These are phyloP conservation scores for Lichtheimia ramosa DNA, from an alignment of 371 early-diverging fungal species.

Conservation along the genomic window DNA sequence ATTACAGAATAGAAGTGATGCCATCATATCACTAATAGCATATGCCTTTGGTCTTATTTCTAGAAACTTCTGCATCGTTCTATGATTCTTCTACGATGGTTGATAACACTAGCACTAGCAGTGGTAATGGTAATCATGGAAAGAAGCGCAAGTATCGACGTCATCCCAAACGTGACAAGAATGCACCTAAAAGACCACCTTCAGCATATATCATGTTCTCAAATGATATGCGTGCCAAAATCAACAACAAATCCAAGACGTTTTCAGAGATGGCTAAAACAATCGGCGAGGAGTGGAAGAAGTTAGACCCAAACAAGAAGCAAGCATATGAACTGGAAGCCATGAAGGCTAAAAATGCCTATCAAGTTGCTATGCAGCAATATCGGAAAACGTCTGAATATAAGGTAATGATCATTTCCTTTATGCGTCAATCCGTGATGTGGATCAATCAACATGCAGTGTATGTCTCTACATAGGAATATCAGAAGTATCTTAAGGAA, in stretches of 20 bases:
- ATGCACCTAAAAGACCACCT: conserved; percentile 52
- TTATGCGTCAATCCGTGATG: background rate
- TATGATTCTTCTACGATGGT: conserved; percentile 7
- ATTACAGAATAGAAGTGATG: background rate
- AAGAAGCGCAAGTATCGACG: conserved; percentile 52
- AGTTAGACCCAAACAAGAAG: conserved; percentile 28
- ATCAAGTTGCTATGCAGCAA: conserved; percentile 28
- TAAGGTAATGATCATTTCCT: conserved; percentile 15
- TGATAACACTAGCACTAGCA: conserved; percentile 3
- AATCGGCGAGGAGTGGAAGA: conserved; percentile 55
- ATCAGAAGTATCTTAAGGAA: conserved; percentile 7
- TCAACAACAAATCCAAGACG: conserved; percentile 38
- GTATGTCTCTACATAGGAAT: background rate
- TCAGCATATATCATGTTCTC: conserved; percentile 63
- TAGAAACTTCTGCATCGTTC: conserved; percentile 17
- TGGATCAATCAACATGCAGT: conserved; percentile 16
- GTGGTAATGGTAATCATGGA: conserved; percentile 15
- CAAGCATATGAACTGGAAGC: conserved; percentile 42
- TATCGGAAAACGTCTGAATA: conserved; percentile 42
- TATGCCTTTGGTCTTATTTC: conserved; percentile 7
- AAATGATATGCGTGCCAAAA: conserved; percentile 49
- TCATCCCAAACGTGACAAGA: conserved; percentile 53
- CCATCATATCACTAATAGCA: background rate
- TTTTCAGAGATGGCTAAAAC: conserved; percentile 54
- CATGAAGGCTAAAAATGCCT: conserved; percentile 37